phyloP scores from a whole-genome alignment of 495 filamentous ascomycete species.

The Amphirosellinia nigrospora region DNA sequence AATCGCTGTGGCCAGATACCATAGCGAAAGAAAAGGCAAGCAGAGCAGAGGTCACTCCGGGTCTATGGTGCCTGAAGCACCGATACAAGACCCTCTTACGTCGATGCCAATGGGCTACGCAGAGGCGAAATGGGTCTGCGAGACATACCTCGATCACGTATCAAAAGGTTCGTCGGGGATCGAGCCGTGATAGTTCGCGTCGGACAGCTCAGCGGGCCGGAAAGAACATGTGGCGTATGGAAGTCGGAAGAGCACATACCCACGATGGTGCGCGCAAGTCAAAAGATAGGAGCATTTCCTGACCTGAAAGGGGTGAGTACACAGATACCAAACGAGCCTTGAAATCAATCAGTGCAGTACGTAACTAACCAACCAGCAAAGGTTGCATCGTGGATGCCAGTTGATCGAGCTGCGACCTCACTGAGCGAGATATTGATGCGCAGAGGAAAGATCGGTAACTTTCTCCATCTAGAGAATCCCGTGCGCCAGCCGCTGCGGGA shows the following conservation, averaged over 20 bases:
- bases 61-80: conserved; percentile 19
- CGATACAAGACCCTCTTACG: conserved; percentile 22
- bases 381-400: conserved; percentile 50
- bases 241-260: conserved; percentile 47
- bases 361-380: conserved; percentile 12
- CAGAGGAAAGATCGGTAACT: conserved; percentile 21
- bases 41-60: too few species aligned
- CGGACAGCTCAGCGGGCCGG: conserved; percentile 43
- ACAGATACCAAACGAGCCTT: not conserved
- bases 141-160: conserved; percentile 38
- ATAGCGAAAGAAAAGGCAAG: not conserved
- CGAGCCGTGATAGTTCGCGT: conserved; percentile 36
- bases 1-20: conserved; percentile 26
- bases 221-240: conserved; percentile 34
- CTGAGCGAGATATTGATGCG: conserved; percentile 41
- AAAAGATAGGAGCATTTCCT: conserved; percentile 45
- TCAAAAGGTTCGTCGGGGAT: conserved; percentile 20
- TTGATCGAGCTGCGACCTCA: conserved; percentile 43
- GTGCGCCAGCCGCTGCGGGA: conserved; percentile 45
- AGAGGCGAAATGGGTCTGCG: conserved; percentile 47
- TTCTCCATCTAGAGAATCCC: conserved; percentile 51
- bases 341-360: not conserved
- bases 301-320: conserved; percentile 45
- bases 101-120: conserved; percentile 32
- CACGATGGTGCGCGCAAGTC: conserved; percentile 43